Evolutionary conservation across 2,329 filamentous ascomycete species (phyloP).

Genomic region (Myrmaecium sp.): DNA sequence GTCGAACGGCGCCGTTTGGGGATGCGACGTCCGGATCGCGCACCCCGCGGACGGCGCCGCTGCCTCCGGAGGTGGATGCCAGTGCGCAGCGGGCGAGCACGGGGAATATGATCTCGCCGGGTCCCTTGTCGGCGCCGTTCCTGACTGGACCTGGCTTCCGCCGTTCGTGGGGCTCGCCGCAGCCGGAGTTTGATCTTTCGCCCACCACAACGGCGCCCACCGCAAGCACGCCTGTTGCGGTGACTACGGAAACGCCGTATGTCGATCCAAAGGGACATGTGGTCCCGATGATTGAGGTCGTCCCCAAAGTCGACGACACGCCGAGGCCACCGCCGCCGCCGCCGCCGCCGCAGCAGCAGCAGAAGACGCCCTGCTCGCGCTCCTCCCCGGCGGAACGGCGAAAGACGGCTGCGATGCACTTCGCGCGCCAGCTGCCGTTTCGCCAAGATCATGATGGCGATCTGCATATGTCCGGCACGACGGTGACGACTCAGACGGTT

Average conservation of each 20-base stretch:
- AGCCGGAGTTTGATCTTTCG: conserved; percentile 16
- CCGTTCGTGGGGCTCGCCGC: conserved; percentile 21
- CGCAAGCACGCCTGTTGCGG: conserved; percentile 7
- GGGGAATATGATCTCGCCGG: conserved; percentile 25
- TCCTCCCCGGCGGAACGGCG: too few species aligned
- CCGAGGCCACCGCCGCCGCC: too few species aligned
- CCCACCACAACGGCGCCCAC: conserved; percentile 13
- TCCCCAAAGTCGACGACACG: conserved; percentile 5
- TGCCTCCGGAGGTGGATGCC: conserved; percentile 30
- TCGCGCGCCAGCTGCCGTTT: conserved; percentile 20
- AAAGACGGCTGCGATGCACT: conserved; percentile 15
- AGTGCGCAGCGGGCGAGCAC: conserved; percentile 25
- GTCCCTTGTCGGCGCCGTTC: conserved; percentile 22
- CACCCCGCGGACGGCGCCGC: conserved; percentile 20
- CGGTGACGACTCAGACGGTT: conserved; percentile 2
- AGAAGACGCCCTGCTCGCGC: too few species aligned
- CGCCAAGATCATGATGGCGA: conserved; percentile 10
- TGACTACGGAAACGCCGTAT: conserved; percentile 10
- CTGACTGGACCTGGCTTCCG: conserved; percentile 19
- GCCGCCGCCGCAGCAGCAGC: too few species aligned
- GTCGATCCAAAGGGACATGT: conserved; percentile 21
- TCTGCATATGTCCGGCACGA: conserved; percentile 4
- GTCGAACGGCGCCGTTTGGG: conserved; percentile 16
- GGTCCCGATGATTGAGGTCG: conserved; percentile 14
- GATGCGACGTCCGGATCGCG: conserved; percentile 14